A percentile compares a stretch with the other conserved stretches of the same genome.
phyloP scores from a whole-genome alignment of 225 moss, liverwort and hornwort genomes.

The Marchantia paleacea region DNA sequence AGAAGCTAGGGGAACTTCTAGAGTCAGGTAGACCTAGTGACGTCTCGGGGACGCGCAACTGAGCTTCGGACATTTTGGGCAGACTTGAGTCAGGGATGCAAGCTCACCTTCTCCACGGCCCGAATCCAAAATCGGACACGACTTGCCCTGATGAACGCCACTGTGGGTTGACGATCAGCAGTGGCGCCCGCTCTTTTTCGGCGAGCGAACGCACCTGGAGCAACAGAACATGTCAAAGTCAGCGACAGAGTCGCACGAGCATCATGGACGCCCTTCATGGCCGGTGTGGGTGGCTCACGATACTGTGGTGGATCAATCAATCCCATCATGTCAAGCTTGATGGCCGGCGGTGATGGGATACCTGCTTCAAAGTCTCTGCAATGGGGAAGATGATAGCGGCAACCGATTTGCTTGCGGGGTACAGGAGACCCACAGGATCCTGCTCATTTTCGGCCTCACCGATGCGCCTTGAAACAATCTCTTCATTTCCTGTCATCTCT shows the following conservation, averaged over 20 bases:
- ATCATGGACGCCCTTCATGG: not conserved
- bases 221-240: constrained; percentile 11
- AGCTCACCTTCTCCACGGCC: constrained; percentile 85
- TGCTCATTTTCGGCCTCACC: constrained; percentile 84
- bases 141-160: constrained; percentile 91
- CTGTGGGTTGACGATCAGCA: constrained; percentile 82
- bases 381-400: constrained; percentile 91
- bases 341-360: constrained; percentile 7
- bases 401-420: constrained; percentile 71
- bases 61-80: too few species aligned
- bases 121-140: constrained; percentile 94
- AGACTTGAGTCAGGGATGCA: not conserved
- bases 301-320: too few species aligned
- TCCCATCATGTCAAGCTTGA: too few species aligned
- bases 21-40: not conserved
- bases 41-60: not conserved
- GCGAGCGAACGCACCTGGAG: constrained; percentile 77
- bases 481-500: constrained; percentile 39
- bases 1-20: not conserved
- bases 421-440: constrained; percentile 94
- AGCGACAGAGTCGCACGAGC: not conserved
- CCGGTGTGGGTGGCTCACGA: too few species aligned
- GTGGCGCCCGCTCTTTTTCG: constrained; percentile 67
- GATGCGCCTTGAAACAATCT: constrained; percentile 60
- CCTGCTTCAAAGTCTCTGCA: constrained; percentile 87